Conservation (phyloP, 257 asterid genomes). For the Hygrophila difformis region DNA sequence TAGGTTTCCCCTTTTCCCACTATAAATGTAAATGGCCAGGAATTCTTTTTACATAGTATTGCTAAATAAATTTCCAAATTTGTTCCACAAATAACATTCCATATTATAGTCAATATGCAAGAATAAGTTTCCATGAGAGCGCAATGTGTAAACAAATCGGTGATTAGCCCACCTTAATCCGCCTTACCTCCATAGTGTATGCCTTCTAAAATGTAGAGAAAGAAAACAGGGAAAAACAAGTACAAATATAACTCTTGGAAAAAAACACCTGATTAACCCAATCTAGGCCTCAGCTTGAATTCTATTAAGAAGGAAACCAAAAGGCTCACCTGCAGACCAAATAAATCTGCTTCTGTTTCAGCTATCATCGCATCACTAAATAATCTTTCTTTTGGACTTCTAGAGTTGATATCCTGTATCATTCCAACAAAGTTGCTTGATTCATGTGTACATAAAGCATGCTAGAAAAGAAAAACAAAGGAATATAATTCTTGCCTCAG, state of each 20-base stretch:
- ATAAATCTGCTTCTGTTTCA: slow-evolving; percentile 71
- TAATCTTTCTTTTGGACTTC: slow-evolving; percentile 25
- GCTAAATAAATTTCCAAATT: too few species aligned
- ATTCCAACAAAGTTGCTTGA: neutral
- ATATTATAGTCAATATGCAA: too few species aligned
- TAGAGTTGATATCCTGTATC: slow-evolving; percentile 21
- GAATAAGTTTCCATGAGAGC: too few species aligned
- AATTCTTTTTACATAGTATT: too few species aligned
- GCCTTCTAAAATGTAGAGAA: too few species aligned
- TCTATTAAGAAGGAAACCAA: neutral
- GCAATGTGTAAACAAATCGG: too few species aligned
- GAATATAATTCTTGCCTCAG: slow-evolving; percentile 31
- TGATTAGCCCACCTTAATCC: too few species aligned
- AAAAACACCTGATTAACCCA: slow-evolving; percentile 3
- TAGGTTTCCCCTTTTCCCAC: too few species aligned
- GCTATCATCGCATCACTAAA: slow-evolving; percentile 71
- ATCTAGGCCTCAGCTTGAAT: neutral
- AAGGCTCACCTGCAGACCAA: slow-evolving; percentile 62
- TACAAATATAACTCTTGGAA: neutral
- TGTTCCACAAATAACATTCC: too few species aligned
- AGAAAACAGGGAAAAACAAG: too few species aligned
- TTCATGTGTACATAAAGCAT: slow-evolving; percentile 9
- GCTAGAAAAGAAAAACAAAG: slow-evolving; percentile 9
- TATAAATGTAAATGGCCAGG: too few species aligned
- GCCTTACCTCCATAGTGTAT: too few species aligned